Base-by-base conservation (phyloP, 73 alveolate genomes). In the Uronychia setigera region DNA sequence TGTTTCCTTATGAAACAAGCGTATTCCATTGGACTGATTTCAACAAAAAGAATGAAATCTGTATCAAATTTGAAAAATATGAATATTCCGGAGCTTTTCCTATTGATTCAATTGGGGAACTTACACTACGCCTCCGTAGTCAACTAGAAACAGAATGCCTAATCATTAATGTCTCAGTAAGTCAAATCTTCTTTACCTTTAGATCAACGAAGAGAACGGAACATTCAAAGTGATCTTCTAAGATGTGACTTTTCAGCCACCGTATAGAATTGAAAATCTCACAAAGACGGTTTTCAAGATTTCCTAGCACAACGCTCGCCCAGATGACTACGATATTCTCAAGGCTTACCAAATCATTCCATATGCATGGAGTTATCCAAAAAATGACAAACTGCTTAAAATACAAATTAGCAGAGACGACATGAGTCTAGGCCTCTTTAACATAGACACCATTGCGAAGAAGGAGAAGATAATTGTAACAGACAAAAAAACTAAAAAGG, bases 21-120 rank as follows among this genome's bases (percentile, higher is more conserved):
- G 76, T 85, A 29, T 85, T 85, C 75, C 91, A 85, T 58, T 85
- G 91, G 91, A 77, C 91, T 46, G 82, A 85, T 29, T 34, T 81
- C 31, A 26, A 27, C 31, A 77, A 76, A 46, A n/a, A 76, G 79
- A 25, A 77, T 30, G 83, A 77, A 32, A 79, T 85, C 26, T 74
- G 80, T 14, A 27, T 85, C 28, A 85, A 85, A 35, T 58, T 85
- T 31, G 91, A 85, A 35, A 84, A 78, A 34, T 85, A 85, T 77
- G 91, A 85, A 29, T 85, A 77, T 78, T 85, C 91, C 0, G 91
- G 91, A 1, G 28, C 31, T 26, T 85, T 85, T 32, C 29, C 34
- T 57, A 85, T 85, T 1, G 91, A 85, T 57, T 29, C 19, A 46
- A 85, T 85, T 34, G 91, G 91, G 0, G 91, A 85, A 77, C 57